Conservation (phyloP, 2,329 filamentous ascomycete species). For the Phoma sp. region DNA sequence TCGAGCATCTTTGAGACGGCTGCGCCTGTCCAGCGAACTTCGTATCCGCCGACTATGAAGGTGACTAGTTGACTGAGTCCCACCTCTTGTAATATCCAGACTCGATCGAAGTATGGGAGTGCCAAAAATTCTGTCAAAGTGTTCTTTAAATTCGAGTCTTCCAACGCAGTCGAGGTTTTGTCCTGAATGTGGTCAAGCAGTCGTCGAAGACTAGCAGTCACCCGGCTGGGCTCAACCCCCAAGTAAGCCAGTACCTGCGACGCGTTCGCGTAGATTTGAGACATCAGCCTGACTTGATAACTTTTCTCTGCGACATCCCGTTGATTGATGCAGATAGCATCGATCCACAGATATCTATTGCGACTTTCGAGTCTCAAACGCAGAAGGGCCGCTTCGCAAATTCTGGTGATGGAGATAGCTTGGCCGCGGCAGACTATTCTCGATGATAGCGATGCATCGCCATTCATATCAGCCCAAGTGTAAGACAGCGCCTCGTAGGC, state of each 20-base stretch:
- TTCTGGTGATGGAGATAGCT: conserved; percentile 15
- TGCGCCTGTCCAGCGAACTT: conserved; percentile 1
- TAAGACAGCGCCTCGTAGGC: conserved; percentile 31
- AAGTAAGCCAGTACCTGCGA: conserved; percentile 6
- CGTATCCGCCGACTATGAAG: background rate
- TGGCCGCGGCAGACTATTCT: background rate
- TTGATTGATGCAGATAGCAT: conserved; percentile 31
- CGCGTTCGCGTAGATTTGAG: conserved; percentile 14
- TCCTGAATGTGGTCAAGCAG: background rate
- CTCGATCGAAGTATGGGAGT: conserved; percentile 20
- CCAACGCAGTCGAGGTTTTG: background rate
- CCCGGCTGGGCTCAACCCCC: background rate
- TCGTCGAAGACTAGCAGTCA: background rate
- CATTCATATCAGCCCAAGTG: conserved; percentile 21
- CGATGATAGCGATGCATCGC: background rate
- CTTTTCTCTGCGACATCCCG: conserved; percentile 16
- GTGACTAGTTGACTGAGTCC: conserved; percentile 12
- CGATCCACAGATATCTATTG: conserved; percentile 22
- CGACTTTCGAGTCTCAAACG: conserved; percentile 6
- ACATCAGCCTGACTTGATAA: conserved; percentile 23
- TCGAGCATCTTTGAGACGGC: background rate
- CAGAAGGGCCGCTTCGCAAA: conserved; percentile 18
- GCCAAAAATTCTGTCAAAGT: background rate
- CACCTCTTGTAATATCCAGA: conserved; percentile 28
- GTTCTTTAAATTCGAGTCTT: background rate